These are phyloP conservation scores for Penicillium salamii DNA, from an alignment of 495 filamentous ascomycete genomes.

Conservation along the genomic window DNA sequence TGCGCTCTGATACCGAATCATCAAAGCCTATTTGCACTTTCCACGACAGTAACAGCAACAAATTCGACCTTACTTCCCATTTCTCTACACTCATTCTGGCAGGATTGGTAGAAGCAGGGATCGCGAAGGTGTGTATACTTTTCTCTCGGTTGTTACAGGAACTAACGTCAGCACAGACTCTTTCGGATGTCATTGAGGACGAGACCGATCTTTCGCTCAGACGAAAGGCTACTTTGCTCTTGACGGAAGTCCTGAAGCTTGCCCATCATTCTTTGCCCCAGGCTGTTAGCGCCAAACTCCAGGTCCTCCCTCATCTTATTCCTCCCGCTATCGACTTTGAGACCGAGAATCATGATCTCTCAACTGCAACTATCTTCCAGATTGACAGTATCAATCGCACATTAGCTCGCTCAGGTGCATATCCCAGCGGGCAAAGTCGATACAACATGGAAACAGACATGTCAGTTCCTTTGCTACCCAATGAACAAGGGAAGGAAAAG, in stretches of 20 bases:
- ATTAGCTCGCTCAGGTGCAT: conserved; percentile 68
- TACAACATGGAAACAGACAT: conserved; percentile 48
- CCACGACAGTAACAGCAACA: conserved; percentile 61
- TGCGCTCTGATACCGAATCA: conserved; percentile 63
- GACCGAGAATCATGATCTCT: conserved; percentile 69
- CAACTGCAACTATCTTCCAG: conserved; percentile 88
- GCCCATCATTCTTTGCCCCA: conserved; percentile 80
- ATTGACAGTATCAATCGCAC: conserved; percentile 96
- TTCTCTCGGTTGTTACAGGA: not conserved
- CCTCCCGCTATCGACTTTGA: conserved; percentile 68
- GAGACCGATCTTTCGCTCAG: conserved; percentile 70
- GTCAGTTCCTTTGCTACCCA: conserved; percentile 37
- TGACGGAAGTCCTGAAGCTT: conserved; percentile 87
- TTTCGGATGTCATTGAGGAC: conserved; percentile 66
- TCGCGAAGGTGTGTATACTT: conserved; percentile 61
- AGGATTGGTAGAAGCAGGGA: conserved; percentile 76
- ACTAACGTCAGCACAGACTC: conserved; percentile 42
- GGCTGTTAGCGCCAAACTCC: conserved; percentile 72
- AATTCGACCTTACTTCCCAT: conserved; percentile 85
- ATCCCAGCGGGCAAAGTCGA: conserved; percentile 37
- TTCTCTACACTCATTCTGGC: conserved; percentile 89
- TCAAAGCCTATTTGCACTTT: conserved; percentile 35
- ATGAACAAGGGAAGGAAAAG: conserved; percentile 69
- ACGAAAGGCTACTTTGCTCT: conserved; percentile 83
- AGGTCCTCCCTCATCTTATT: conserved; percentile 81